Evolutionary conservation across 2,329 filamentous ascomycete genomes (phyloP), one percentile per base, ranked within the genome.

Genomic region (Ceratocystiopsis minuta): DNA sequence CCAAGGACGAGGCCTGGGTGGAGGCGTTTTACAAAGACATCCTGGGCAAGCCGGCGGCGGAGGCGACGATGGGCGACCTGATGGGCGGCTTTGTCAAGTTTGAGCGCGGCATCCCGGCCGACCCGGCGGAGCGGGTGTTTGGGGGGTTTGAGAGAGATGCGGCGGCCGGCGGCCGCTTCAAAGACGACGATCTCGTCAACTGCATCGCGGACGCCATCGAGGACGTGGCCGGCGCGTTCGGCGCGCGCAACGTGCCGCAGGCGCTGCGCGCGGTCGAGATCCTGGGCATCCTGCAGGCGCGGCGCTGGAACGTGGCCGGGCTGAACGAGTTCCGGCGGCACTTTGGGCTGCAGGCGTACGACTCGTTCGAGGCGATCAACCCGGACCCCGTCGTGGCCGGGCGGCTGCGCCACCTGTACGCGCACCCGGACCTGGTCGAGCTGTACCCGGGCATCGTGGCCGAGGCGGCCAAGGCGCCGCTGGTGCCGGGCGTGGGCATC

Each of bases 301-400:
- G 84, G 37, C 68, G 70, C 43, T 92, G 84, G 84, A 78, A 85
- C 46, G 60, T 85, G 10, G 78, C 79, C 0, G 78, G 79, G 0
- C 64, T 92, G 46, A 92, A 92, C 53, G 84, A 90, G 61, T 92
- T 90, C 65, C 72, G 84, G 41, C 78, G 80, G 55, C 81, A 86
- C 60, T 87, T 88, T 51, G 75, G 78, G 2, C 64, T 93, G 6
- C 80, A 81, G 58, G 70, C 73, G 0, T 78, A 92, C 53, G 72
- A 77, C 17, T 80, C 67, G 0, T 92, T 92, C 46, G 80, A 87
- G 55, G 81, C 87, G 40, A 86, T 92, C 60, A 90, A 87, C 56
- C 75, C 78, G 0, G 78, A 90, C 50, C 78, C 78, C 0, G 69
- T 72, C 14, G 70, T 88, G 15, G 72, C 80, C 2, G 67, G 78